Percentiles rank a stretch among this genome's conserved stretches.
These are phyloP conservation scores for Bipolaris gigantea DNA, from an alignment of 2,329 filamentous ascomycete genomes.

Conservation along the genomic window DNA sequence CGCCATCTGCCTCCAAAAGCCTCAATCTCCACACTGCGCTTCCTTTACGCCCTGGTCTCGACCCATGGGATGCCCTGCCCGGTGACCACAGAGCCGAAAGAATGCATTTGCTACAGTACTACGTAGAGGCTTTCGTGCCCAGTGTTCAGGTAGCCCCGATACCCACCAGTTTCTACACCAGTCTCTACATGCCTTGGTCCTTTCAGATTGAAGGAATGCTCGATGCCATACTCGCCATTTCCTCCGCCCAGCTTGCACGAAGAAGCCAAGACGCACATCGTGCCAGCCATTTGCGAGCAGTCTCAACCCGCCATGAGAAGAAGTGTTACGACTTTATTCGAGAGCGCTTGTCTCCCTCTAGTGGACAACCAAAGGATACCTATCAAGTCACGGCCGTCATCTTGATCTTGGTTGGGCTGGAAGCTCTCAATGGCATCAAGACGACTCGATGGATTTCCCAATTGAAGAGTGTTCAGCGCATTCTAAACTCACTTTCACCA, in stretches of 20 bases:
- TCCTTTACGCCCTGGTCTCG: conserved; percentile 26
- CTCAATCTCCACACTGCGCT: conserved; percentile 19
- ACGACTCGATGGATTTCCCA: conserved; percentile 43
- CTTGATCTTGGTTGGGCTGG: conserved; percentile 39
- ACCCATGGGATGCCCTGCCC: conserved; percentile 37
- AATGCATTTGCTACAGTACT: conserved; percentile 40
- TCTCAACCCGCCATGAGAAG: conserved; percentile 38
- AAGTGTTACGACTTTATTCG: conserved; percentile 40
- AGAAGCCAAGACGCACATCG: conserved; percentile 31
- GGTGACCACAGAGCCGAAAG: conserved; percentile 28
- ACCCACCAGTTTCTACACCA: conserved; percentile 42
- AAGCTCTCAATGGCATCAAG: conserved; percentile 41
- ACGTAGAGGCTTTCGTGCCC: conserved; percentile 41
- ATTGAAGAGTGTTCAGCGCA: conserved; percentile 37
- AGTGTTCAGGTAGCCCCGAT: conserved; percentile 42
- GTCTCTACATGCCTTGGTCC: conserved; percentile 43
- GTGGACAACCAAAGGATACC: conserved; percentile 30
- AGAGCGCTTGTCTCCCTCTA: conserved; percentile 31
- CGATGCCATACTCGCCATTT: conserved; percentile 41
- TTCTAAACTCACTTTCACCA: conserved; percentile 30
- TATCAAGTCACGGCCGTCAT: conserved; percentile 42
- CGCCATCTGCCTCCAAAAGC: conserved; percentile 13
- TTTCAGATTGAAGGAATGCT: conserved; percentile 41
- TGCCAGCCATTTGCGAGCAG: conserved; percentile 31
- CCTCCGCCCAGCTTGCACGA: conserved; percentile 40